These are phyloP conservation scores for Blumeriella jaapii DNA, from an alignment of 2,329 filamentous ascomycete genomes.

Conservation along the genomic window DNA sequence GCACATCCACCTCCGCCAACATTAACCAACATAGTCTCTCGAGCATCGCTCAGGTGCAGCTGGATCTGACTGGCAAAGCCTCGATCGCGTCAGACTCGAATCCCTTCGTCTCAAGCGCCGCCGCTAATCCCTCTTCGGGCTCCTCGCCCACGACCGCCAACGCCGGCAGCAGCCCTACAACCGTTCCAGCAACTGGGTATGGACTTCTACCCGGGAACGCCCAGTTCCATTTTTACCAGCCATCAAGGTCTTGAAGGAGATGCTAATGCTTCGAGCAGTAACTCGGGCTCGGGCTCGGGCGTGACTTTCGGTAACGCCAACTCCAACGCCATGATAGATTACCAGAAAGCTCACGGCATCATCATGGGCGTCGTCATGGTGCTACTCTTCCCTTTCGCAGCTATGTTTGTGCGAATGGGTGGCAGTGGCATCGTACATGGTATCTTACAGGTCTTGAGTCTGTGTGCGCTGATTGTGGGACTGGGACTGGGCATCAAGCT, in stretches of 20 bases:
- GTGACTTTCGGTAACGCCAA: not conserved
- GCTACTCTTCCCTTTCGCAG: conserved; percentile 47
- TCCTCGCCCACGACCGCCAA: conserved; percentile 4
- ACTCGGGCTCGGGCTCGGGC: not conserved
- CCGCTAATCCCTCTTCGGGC: not conserved
- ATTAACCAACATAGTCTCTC: conserved; percentile 17
- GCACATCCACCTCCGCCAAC: conserved; percentile 7
- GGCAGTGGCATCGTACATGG: conserved; percentile 41
- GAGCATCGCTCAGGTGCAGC: conserved; percentile 10
- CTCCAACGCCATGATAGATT: conserved; percentile 6
- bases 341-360: conserved; percentile 39
- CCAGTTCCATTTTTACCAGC: too few species aligned
- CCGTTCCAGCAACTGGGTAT: not conserved
- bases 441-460: conserved; percentile 41
- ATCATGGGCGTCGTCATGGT: conserved; percentile 50
- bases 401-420: conserved; percentile 47
- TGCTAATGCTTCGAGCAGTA: not conserved
- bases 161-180: not conserved
- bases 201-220: too few species aligned
- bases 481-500: conserved; percentile 45
- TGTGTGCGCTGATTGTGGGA: conserved; percentile 46
- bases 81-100: conserved; percentile 15
- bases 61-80: conserved; percentile 22
- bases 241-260: too few species aligned
- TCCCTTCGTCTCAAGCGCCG: conserved; percentile 16